phyloP scores from a whole-genome alignment of 2,329 filamentous ascomycete genomes.

The Diplodia scrobiculata region DNA sequence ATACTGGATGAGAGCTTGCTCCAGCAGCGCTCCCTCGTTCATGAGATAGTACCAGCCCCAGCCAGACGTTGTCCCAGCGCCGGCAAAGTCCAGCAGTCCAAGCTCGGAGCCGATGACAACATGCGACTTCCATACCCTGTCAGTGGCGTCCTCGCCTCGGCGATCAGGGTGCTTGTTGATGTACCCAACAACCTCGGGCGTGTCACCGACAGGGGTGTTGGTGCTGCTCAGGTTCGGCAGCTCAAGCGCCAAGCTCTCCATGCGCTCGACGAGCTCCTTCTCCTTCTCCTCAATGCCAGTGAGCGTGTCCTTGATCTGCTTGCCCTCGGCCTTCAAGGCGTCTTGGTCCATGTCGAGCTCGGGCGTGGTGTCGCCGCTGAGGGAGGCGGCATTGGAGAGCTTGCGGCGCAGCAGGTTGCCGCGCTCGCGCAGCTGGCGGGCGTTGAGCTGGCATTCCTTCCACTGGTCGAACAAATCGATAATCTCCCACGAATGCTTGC shows the following conservation, averaged over 20 bases:
- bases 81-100: slow-evolving; percentile 86
- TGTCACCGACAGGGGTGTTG: slow-evolving; percentile 70
- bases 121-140: slow-evolving; percentile 69
- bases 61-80: slow-evolving; percentile 76
- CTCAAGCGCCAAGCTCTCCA: slow-evolving; percentile 71
- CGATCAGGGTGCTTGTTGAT: slow-evolving; percentile 70
- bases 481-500: slow-evolving; percentile 57
- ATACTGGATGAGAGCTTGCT: slow-evolving; percentile 89
- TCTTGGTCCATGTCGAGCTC: slow-evolving; percentile 49
- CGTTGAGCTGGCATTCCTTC: slow-evolving; percentile 58
- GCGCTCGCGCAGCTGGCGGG: slow-evolving; percentile 63
- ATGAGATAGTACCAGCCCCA: slow-evolving; percentile 98
- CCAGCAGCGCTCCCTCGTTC: slow-evolving; percentile 89
- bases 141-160: slow-evolving; percentile 37
- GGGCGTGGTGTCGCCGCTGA: slow-evolving; percentile 36
- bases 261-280: slow-evolving; percentile 62
- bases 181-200: slow-evolving; percentile 68
- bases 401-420: slow-evolving; percentile 65
- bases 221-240: slow-evolving; percentile 84
- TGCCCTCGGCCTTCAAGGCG: slow-evolving; percentile 64
- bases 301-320: slow-evolving; percentile 65
- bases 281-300: slow-evolving; percentile 64
- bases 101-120: slow-evolving; percentile 83
- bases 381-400: slow-evolving; percentile 48
- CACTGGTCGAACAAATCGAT: slow-evolving; percentile 53